Conservation (phyloP, 2,329 filamentous ascomycete species). For the Fusarium irregulare region DNA sequence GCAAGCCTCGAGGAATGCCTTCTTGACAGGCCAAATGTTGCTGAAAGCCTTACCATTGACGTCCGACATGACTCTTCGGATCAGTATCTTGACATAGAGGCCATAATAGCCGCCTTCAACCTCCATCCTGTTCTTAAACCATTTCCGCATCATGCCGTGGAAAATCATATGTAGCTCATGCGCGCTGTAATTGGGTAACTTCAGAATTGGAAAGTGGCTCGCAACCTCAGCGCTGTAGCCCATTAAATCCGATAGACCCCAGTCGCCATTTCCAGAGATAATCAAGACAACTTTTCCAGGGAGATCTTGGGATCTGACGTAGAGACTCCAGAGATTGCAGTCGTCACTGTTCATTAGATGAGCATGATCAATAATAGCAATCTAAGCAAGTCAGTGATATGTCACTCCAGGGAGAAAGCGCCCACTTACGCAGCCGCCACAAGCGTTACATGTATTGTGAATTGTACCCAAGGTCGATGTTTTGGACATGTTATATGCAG, state of each 20-base stretch:
- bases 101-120: slow-evolving; percentile 69
- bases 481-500: slow-evolving; percentile 47
- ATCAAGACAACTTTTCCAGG: slow-evolving; percentile 47
- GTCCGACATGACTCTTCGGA: slow-evolving; percentile 68
- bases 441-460: slow-evolving; percentile 52
- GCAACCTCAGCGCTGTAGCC: slow-evolving; percentile 58
- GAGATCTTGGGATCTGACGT: slow-evolving; percentile 42
- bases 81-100: slow-evolving; percentile 71
- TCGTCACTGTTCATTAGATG: slow-evolving; percentile 47
- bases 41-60: slow-evolving; percentile 74
- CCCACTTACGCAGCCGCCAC: slow-evolving; percentile 66
- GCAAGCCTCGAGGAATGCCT: slow-evolving; percentile 58
- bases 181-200: slow-evolving; percentile 75
- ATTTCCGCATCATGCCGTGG: slow-evolving; percentile 62
- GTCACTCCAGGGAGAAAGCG: background rate
- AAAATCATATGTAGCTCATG: slow-evolving; percentile 71
- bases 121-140: slow-evolving; percentile 66
- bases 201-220: slow-evolving; percentile 54
- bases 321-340: slow-evolving; percentile 47
- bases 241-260: slow-evolving; percentile 73
- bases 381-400: slow-evolving; percentile 33
- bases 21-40: slow-evolving; percentile 76
- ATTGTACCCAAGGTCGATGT: slow-evolving; percentile 56
- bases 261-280: slow-evolving; percentile 45
- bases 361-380: slow-evolving; percentile 47